Evolutionary conservation across 1,139 yeast species (phyloP).

Genomic region (Diutina scorzettiae): DNA sequence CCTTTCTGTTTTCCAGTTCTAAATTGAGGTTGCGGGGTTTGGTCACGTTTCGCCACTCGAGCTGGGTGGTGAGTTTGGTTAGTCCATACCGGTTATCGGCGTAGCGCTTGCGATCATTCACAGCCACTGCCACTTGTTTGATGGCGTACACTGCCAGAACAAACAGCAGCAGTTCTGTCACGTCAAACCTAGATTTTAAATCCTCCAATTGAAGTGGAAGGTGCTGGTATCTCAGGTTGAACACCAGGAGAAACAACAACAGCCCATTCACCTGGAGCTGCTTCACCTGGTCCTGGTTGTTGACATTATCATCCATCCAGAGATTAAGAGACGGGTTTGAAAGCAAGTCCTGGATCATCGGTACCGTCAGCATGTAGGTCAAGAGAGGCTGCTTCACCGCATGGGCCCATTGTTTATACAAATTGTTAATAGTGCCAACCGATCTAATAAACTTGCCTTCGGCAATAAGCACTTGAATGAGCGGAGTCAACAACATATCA

Average conservation of each 20-base stretch:
- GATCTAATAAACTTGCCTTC: constrained; percentile 61
- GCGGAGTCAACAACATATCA: constrained; percentile 43
- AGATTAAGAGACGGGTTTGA: constrained; percentile 38
- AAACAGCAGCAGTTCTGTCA: constrained; percentile 44
- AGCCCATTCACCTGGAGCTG: constrained; percentile 41
- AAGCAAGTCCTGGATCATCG: constrained; percentile 16
- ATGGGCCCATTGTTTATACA: constrained; percentile 56
- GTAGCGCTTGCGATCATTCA: constrained; percentile 39
- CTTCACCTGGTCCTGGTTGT: constrained; percentile 27
- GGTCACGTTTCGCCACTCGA: constrained; percentile 34
- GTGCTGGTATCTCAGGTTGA: constrained; percentile 63
- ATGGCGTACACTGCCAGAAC: constrained; percentile 37
- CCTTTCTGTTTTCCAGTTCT: constrained; percentile 41
- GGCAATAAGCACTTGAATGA: constrained; percentile 23
- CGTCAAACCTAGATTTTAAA: constrained; percentile 34
- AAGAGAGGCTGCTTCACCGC: constrained; percentile 44
- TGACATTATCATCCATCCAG: constrained; percentile 31
- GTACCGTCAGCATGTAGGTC: constrained; percentile 40
- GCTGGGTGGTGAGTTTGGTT: constrained; percentile 33
- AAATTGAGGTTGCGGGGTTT: constrained; percentile 37
- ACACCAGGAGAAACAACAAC: constrained; percentile 60
- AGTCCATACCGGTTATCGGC: constrained; percentile 44
- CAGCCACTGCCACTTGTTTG: constrained; percentile 26
- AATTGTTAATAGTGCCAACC: constrained; percentile 40
- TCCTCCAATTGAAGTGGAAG: constrained; percentile 57